phyloP scores from a whole-genome alignment of 1,284 basidiomycete species.

The Marasmius oreades region DNA sequence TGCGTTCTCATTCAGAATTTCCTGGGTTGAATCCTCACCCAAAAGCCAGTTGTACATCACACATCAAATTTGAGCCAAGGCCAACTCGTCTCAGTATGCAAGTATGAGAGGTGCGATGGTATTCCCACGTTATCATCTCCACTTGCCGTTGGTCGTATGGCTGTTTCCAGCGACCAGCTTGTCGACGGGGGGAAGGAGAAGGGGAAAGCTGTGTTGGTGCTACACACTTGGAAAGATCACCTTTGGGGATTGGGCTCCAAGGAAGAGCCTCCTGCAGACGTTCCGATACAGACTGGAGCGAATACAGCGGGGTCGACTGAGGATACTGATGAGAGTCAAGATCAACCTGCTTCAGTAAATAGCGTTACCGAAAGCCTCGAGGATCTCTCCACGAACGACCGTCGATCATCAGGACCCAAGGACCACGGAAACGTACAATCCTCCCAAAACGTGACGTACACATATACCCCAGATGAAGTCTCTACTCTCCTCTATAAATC shows the following conservation, averaged over 20 bases:
- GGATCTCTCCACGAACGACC: neutral
- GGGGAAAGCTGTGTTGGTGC: slow-evolving; percentile 69
- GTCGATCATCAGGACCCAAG: neutral
- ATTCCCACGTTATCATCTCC: slow-evolving; percentile 44
- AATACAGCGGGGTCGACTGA: slow-evolving; percentile 19
- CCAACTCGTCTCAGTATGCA: slow-evolving; percentile 59
- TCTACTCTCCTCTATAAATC: slow-evolving; percentile 63
- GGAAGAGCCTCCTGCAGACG: slow-evolving; percentile 46
- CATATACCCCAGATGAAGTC: slow-evolving; percentile 49
- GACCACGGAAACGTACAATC: slow-evolving; percentile 11
- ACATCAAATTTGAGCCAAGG: slow-evolving; percentile 36
- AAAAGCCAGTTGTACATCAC: slow-evolving; percentile 55
- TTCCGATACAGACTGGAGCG: slow-evolving; percentile 24
- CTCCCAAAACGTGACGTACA: slow-evolving; percentile 8
- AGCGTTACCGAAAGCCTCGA: neutral
- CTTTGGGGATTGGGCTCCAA: slow-evolving; percentile 69
- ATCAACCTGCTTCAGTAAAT: neutral
- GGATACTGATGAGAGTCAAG: slow-evolving; percentile 18
- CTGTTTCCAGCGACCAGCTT: slow-evolving; percentile 46
- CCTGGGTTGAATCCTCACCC: slow-evolving; percentile 13
- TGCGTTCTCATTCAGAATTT: slow-evolving; percentile 3
- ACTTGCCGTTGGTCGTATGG: slow-evolving; percentile 70
- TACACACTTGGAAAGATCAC: slow-evolving; percentile 70
- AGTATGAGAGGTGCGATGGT: slow-evolving; percentile 33
- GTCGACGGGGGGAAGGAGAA: slow-evolving; percentile 44